Conservation (phyloP, 169 alveolate genomes). For the Miamiensis avidus region DNA sequence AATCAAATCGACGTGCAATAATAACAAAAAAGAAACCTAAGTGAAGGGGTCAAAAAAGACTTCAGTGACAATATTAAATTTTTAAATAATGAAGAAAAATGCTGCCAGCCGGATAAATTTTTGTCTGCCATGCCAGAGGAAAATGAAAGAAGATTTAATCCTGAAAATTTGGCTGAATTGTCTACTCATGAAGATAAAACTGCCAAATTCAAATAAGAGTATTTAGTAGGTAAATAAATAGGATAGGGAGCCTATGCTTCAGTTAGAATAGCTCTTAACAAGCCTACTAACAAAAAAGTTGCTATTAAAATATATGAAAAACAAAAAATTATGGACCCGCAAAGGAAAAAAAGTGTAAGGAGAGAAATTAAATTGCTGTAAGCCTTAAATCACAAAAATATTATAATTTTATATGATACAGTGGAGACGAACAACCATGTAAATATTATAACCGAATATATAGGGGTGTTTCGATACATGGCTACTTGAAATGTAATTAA, state of each 20-base stretch:
- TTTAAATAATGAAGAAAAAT: conserved; percentile 8
- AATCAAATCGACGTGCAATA: no score
- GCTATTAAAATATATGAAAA: conserved; percentile 90
- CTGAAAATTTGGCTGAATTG: neutral
- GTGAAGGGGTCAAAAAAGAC: neutral
- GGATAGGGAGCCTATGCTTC: conserved; percentile 90
- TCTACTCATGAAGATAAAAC: conserved; percentile 18
- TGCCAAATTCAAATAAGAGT: conserved; percentile 41
- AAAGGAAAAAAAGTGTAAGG: conserved; percentile 73
- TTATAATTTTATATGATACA: conserved; percentile 72
- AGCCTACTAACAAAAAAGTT: conserved; percentile 63
- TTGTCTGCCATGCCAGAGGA: conserved; percentile 8
- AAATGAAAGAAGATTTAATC: neutral
- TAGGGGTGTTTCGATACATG: conserved; percentile 82
- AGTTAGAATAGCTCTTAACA: conserved; percentile 81
- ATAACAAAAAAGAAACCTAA: neutral
- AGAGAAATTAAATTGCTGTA: conserved; percentile 83
- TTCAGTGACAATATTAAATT: conserved; percentile 12
- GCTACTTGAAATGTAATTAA: conserved; percentile 62
- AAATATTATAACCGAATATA: conserved; percentile 77
- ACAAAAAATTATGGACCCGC: conserved; percentile 66
- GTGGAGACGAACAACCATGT: conserved; percentile 73
- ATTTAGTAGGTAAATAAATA: conserved; percentile 66
- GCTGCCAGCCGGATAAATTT: conserved; percentile 19
- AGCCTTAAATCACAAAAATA: conserved; percentile 64